These are phyloP conservation scores for Aurifilum marmelostoma DNA, from an alignment of 2,329 filamentous ascomycete genomes.

Conservation along the genomic window DNA sequence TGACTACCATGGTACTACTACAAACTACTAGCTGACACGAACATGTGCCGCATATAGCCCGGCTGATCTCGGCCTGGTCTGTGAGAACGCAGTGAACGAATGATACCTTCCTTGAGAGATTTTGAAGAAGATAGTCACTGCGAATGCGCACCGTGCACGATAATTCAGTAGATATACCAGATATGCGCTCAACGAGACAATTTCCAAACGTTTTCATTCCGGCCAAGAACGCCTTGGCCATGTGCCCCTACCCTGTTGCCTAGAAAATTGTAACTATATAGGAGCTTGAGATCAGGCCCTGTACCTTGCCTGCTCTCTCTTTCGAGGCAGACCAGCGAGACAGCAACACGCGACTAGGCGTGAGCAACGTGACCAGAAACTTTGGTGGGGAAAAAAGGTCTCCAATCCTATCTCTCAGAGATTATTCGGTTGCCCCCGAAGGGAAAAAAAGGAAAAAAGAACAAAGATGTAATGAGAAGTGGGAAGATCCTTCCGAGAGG, in stretches of 20 bases:
- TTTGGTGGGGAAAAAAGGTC: constrained; percentile 2
- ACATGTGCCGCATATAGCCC: background rate
- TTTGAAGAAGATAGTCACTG: background rate
- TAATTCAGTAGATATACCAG: background rate
- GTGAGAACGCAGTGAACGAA: background rate
- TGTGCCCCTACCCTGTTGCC: constrained; percentile 13
- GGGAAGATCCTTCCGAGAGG: background rate
- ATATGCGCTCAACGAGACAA: background rate
- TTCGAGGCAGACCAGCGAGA: constrained; percentile 12
- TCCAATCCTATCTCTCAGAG: constrained; percentile 28
- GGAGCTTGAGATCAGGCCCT: background rate
- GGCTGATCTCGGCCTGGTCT: too few species aligned
- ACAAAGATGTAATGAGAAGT: constrained; percentile 27
- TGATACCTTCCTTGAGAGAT: too few species aligned
- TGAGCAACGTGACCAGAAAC: constrained; percentile 10
- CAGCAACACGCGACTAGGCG: constrained; percentile 6
- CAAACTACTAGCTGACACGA: background rate
- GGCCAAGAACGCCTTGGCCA: constrained; percentile 9
- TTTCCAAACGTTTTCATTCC: constrained; percentile 10
- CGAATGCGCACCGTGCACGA: background rate
- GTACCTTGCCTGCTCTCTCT: constrained; percentile 8
- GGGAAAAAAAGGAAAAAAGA: too few species aligned
- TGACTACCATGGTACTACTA: background rate
- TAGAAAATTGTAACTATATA: constrained; percentile 3
- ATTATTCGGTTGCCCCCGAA: constrained; percentile 31